These are phyloP conservation scores for Ganoderma lingzhi DNA, from an alignment of 1,284 basidiomycete genomes.

Conservation along the genomic window DNA sequence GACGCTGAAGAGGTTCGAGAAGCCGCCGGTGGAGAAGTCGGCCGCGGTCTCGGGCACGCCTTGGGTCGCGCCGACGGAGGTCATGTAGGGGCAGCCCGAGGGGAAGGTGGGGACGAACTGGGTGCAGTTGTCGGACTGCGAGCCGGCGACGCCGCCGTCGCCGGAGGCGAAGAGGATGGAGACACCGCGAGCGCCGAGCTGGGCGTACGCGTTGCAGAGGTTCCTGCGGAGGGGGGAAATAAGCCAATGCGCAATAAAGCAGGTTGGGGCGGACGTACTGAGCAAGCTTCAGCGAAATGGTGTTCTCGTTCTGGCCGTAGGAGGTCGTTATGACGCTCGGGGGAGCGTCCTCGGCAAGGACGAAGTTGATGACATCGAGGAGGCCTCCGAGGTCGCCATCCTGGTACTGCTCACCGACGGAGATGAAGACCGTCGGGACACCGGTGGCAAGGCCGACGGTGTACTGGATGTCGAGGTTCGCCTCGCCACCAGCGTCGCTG, in stretches of 20 bases:
- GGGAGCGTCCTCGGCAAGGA: constrained; percentile 45
- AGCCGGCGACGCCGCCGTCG: constrained; percentile 70
- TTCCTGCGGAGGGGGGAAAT: constrained; percentile 24
- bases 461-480: constrained; percentile 73
- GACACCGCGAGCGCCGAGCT: constrained; percentile 68
- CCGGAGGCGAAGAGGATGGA: constrained; percentile 74
- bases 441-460: constrained; percentile 55
- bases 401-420: constrained; percentile 49
- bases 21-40: constrained; percentile 55
- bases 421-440: constrained; percentile 45
- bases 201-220: constrained; percentile 67
- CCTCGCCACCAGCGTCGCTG: constrained; percentile 49
- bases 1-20: constrained; percentile 53
- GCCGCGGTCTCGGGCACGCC: constrained; percentile 60
- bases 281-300: constrained; percentile 51
- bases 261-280: constrained; percentile 50
- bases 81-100: constrained; percentile 66
- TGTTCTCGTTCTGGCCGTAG: constrained; percentile 39
- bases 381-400: constrained; percentile 31
- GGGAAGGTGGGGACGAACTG: constrained; percentile 78
- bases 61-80: constrained; percentile 66
- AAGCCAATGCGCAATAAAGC: not conserved
- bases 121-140: constrained; percentile 48
- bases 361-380: constrained; percentile 38
- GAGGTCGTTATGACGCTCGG: constrained; percentile 61